Evolutionary conservation across 2,329 filamentous ascomycete species (phyloP).

Genomic region (Pseudocercospora fuligena): DNA sequence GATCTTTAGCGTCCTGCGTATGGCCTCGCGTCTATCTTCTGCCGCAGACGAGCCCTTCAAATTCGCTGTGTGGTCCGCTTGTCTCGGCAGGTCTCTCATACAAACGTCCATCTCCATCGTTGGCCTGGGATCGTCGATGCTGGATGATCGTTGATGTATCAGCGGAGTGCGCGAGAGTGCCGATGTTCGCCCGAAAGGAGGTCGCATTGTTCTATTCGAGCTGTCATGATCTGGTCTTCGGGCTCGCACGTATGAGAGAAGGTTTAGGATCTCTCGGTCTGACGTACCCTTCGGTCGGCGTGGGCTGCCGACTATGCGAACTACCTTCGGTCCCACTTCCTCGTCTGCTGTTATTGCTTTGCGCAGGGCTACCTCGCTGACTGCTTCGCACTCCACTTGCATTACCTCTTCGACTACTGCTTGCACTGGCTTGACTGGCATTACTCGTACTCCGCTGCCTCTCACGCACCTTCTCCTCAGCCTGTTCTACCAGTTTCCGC

Average conservation of each 20-base stretch:
- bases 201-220: constrained; percentile 4
- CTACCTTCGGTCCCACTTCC: constrained; percentile 16
- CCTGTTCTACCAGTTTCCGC: constrained; percentile 38
- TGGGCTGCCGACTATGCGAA: constrained; percentile 35
- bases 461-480: constrained; percentile 36
- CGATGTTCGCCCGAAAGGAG: neutral
- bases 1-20: constrained; percentile 30
- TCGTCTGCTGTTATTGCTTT: constrained; percentile 6
- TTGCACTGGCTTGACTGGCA: constrained; percentile 14
- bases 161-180: neutral
- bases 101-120: constrained; percentile 6
- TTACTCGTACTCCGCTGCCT: constrained; percentile 31
- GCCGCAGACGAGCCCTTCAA: neutral
- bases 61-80: neutral
- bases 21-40: constrained; percentile 29
- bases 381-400: constrained; percentile 8
- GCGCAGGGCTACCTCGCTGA: neutral
- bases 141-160: neutral
- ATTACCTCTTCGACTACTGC: constrained; percentile 14
- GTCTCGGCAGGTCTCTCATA: constrained; percentile 9
- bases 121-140: neutral
- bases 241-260: constrained; percentile 2
- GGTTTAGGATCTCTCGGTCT: constrained; percentile 17
- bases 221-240: constrained; percentile 4
- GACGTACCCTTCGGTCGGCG: constrained; percentile 39